Evolutionary conservation across 2,329 filamentous ascomycete species (phyloP).

Genomic region (Calonectria fujianensis): DNA sequence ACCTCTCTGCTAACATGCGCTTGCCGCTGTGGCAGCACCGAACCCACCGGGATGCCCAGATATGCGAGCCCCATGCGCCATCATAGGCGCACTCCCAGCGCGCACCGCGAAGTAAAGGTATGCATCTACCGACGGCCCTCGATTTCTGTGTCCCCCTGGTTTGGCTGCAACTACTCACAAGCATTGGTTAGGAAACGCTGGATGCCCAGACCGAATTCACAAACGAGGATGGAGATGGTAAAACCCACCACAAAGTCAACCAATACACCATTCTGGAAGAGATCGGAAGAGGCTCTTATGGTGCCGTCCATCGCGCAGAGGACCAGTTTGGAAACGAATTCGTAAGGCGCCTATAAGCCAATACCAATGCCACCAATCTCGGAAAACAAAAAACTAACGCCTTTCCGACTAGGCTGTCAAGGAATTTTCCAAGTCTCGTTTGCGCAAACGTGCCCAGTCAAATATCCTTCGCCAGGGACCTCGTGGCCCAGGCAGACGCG

Average conservation of each 20-base stretch:
- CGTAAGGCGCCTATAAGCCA: constrained; percentile 73
- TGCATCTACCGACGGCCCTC: not conserved
- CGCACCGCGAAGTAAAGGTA: constrained; percentile 76
- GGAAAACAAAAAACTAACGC: constrained; percentile 38
- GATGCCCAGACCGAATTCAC: constrained; percentile 91
- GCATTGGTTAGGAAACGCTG: constrained; percentile 84
- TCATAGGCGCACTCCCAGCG: constrained; percentile 74
- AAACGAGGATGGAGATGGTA: constrained; percentile 88
- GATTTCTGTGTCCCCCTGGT: not conserved
- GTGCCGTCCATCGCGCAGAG: constrained; percentile 90
- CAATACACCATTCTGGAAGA: constrained; percentile 96
- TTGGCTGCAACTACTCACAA: constrained; percentile 35
- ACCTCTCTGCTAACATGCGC: constrained; percentile 30
- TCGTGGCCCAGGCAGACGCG: constrained; percentile 57
- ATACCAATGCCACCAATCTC: constrained; percentile 16
- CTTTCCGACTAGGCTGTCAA: constrained; percentile 84
- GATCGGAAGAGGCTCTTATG: constrained; percentile 97
- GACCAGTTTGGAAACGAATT: constrained; percentile 96
- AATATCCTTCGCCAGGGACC: constrained; percentile 81
- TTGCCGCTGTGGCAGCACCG: constrained; percentile 61
- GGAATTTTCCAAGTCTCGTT: constrained; percentile 94
- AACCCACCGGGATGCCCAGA: constrained; percentile 62
- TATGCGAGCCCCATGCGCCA: constrained; percentile 75
- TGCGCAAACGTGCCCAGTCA: constrained; percentile 93
- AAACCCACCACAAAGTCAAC: constrained; percentile 90